A percentile compares a stretch with the other conserved stretches of the same genome.
Conservation (phyloP, 345 rosid genomes). For the Brassica rapa region DNA sequence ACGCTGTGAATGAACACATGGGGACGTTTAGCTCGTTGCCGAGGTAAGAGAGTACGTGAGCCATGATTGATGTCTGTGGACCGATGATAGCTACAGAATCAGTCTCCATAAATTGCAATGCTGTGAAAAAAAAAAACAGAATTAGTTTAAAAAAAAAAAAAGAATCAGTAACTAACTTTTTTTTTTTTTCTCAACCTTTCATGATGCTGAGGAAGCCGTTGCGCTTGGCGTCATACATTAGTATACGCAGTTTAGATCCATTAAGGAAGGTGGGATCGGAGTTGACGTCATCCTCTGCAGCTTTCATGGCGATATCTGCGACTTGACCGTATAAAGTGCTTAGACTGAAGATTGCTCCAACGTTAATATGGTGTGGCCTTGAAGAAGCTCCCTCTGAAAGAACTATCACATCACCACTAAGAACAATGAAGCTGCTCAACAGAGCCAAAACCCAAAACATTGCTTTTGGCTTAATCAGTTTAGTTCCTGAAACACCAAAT, state of each 20-base stretch:
- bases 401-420: constrained; percentile 27
- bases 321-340: constrained; percentile 56
- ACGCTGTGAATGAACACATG: constrained; percentile 75
- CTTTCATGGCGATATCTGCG: constrained; percentile 62
- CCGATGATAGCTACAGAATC: constrained; percentile 89
- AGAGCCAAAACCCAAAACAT: constrained; percentile 56
- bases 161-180: neutral
- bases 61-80: constrained; percentile 78
- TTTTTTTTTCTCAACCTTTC: constrained; percentile 49
- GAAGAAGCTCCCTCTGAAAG: constrained; percentile 48
- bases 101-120: constrained; percentile 84
- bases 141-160: neutral
- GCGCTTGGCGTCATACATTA: constrained; percentile 58
- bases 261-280: constrained; percentile 66
- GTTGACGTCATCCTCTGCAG: constrained; percentile 73
- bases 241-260: constrained; percentile 54
- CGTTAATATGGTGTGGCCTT: constrained; percentile 46
- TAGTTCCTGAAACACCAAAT: constrained; percentile 35
- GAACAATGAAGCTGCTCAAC: constrained; percentile 40
- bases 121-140: constrained; percentile 36
- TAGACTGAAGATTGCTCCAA: constrained; percentile 71
- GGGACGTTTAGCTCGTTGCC: constrained; percentile 84
- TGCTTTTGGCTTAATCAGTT: constrained; percentile 25
- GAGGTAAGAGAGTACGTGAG: constrained; percentile 80
- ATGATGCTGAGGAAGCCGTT: constrained; percentile 71